Evolutionary conservation across 1,284 basidiomycete species (phyloP), one percentile per base, ranked within the genome.

Genomic region (Papiliotrema laurentii): DNA sequence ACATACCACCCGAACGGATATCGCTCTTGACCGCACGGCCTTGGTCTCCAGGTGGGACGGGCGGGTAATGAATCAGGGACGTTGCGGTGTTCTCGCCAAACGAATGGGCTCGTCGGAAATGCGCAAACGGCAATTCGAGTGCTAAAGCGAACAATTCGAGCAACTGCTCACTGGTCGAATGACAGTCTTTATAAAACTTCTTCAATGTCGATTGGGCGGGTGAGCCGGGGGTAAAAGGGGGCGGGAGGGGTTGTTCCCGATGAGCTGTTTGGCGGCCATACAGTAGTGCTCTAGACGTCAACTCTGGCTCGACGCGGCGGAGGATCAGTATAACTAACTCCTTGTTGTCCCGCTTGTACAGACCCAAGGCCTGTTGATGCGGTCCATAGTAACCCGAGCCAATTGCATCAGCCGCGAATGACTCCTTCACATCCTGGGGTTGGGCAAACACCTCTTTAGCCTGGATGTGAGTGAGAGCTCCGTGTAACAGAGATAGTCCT

Each of bases 101-200:
- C 3, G 55, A 56, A 28, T 60, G 58, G 10, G 39, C 55, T 31
- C 55, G 40, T 21, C 42, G 25, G 42, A 60, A 60, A 34, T 60
- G 58, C 26, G 55, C 51, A 34, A 34, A 33, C 2, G 55, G 55
- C 27, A 60, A 44, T 11, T 52, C 49, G 14, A 60, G 44, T 14
- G 58, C 58, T 26, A 60, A 28, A 11, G 58, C 58, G 44, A 60
- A 60, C 3, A 60, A 45, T 46, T 54, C 52, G 50, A 60, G 44
- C 19, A 60, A 33, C 19, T 46, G n/a, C 46, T 51, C 55, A 21
- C 41, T 49, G 5, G 51, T 50, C 26, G 55, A 47, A 26, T 60
- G 58, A 37, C 58, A 60, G 13, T 41, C 39, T 28, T 49, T 33
- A 37, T 60, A 60, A 43, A 60, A 60, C 33, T 43, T 18, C 34